phyloP scores from a whole-genome alignment of 352 stramenopile genomes.

The Phytophthora podocarpi region DNA sequence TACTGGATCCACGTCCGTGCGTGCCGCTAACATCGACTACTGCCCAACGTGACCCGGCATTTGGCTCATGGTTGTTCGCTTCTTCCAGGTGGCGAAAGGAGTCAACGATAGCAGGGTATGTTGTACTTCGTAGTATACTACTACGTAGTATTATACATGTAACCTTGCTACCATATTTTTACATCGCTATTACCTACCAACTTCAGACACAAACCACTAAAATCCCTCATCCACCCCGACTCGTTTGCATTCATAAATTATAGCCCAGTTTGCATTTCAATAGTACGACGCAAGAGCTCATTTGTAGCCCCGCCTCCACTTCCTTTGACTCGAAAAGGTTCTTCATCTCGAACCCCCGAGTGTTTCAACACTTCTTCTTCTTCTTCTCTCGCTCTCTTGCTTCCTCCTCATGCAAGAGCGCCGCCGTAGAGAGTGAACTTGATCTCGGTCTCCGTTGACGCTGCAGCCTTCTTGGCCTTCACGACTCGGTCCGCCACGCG shows the following conservation, averaged over 20 bases:
- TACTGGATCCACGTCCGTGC: no score
- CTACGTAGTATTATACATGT: no score
- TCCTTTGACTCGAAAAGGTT: constrained; percentile 2
- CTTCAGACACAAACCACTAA: no score
- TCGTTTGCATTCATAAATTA: constrained; percentile 36
- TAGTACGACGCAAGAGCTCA: background rate
- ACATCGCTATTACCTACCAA: no score
- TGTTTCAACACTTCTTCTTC: background rate
- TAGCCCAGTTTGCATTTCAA: constrained; percentile 27
- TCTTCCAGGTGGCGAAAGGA: no score
- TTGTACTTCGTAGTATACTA: no score
- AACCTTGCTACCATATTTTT: no score
- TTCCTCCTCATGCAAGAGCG: constrained; percentile 11
- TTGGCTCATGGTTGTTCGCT: no score
- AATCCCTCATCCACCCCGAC: no score
- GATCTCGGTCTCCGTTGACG: constrained; percentile 10
- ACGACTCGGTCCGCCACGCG: constrained; percentile 23
- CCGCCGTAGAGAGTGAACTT: constrained; percentile 26
- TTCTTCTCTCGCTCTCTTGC: background rate
- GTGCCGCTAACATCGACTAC: no score
- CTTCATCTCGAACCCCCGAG: constrained; percentile 10
- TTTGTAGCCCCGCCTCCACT: background rate
- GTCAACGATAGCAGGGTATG: no score
- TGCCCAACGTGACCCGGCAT: no score
- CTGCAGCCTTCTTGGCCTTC: constrained; percentile 25